A percentile compares a stretch with the other conserved stretches of the same genome.
phyloP scores from a whole-genome alignment of 169 alveolate genomes.

The Cryptosporidium ubiquitum region DNA sequence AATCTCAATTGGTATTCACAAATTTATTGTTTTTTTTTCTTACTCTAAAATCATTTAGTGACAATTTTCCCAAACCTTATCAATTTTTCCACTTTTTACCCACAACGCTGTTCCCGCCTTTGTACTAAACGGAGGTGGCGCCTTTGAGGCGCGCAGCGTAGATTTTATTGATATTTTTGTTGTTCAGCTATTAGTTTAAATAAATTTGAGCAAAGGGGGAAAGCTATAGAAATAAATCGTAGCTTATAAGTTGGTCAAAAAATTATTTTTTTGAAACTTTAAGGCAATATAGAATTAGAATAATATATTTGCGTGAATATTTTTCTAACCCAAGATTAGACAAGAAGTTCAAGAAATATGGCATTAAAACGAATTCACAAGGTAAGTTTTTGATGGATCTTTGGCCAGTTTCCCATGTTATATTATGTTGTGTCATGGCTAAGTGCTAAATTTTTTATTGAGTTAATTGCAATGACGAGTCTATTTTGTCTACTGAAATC shows the following conservation, averaged over 20 bases:
- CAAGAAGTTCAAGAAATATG: slow-evolving; percentile 79
- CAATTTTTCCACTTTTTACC: slow-evolving; percentile 69
- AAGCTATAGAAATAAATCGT: slow-evolving; percentile 14
- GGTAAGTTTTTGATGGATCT: slow-evolving; percentile 75
- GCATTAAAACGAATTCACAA: slow-evolving; percentile 92
- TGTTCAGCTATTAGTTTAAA: slow-evolving; percentile 36
- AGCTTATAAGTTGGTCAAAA: slow-evolving; percentile 19
- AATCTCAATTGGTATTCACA: background rate
- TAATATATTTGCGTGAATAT: background rate
- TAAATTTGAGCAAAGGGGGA: slow-evolving; percentile 73
- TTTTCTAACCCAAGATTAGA: background rate
- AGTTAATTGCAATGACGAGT: background rate
- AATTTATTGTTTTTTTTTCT: background rate
- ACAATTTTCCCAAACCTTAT: slow-evolving; percentile 20
- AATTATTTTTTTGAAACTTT: background rate
- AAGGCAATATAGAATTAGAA: background rate
- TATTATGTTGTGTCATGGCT: background rate
- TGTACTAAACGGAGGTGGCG: slow-evolving; percentile 48
- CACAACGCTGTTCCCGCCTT: slow-evolving; percentile 58
- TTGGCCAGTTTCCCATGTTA: background rate
- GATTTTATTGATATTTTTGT: slow-evolving; percentile 55
- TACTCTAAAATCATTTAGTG: background rate
- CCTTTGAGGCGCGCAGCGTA: slow-evolving; percentile 61
- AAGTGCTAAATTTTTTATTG: background rate
- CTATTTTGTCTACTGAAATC: background rate